phyloP scores from a whole-genome alignment of 345 rosid genomes.

The Dipteronia sinensis region DNA sequence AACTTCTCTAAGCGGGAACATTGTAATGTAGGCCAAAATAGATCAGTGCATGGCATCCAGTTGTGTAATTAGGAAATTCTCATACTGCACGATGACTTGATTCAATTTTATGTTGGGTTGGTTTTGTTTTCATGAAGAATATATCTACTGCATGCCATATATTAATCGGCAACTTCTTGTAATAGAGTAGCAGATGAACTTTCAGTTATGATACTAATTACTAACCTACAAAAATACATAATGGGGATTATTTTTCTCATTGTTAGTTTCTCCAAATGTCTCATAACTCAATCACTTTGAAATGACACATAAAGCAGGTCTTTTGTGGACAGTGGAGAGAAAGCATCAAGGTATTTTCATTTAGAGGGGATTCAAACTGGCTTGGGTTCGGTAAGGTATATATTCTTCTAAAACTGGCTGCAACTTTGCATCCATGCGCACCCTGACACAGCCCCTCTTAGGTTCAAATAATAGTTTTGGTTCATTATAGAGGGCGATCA shows the following conservation, averaged over 20 bases:
- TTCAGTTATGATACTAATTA: not conserved
- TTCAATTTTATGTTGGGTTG: not conserved
- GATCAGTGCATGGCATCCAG: not conserved
- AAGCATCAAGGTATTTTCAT: constrained; percentile 47
- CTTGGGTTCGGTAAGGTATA: constrained; percentile 70
- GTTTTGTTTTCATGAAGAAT: constrained; percentile 4
- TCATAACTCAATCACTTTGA: not conserved
- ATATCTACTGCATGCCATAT: not conserved
- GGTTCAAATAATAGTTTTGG: not conserved
- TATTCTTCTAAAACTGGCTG: not conserved
- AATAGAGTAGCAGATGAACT: not conserved
- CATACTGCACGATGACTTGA: not conserved
- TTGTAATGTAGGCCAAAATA: not conserved
- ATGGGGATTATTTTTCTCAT: not conserved
- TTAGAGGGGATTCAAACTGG: constrained; percentile 78
- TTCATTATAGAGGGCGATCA: not conserved
- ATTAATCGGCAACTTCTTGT: not conserved
- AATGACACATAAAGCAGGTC: constrained; percentile 42
- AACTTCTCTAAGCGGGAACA: not conserved
- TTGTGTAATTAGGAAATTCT: not conserved
- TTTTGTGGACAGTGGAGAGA: constrained; percentile 59
- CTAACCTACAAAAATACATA: not conserved
- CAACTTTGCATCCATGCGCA: not conserved
- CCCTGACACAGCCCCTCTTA: not conserved
- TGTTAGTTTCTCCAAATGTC: not conserved